Evolutionary conservation across 139 green algal species (phyloP).

Genomic region (Chlamydomonas urium): DNA sequence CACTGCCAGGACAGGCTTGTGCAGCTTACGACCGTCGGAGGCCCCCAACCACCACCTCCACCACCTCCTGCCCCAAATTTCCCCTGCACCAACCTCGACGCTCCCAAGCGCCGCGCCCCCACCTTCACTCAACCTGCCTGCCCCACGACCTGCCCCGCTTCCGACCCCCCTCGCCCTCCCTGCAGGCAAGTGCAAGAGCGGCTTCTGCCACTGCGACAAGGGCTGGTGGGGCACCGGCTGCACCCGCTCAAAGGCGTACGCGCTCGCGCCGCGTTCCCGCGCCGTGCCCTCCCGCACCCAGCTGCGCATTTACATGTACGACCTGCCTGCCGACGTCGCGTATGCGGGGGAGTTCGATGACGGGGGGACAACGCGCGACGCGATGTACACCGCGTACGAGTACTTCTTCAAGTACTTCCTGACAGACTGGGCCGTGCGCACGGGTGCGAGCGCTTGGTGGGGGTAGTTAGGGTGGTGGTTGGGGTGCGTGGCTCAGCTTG

Average conservation of each 20-base stretch:
- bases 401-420: conserved; percentile 24
- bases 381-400: conserved; percentile 25
- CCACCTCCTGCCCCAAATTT: no score
- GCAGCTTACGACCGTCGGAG: no score
- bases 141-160: no score
- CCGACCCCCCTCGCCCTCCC: no score
- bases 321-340: conserved; percentile 23
- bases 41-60: no score
- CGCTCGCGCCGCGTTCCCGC: neutral
- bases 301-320: conserved; percentile 34
- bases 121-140: no score
- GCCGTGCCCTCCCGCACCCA: neutral
- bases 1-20: no score
- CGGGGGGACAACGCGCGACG: conserved; percentile 1
- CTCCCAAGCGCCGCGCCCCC: no score
- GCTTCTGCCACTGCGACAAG: conserved; percentile 31
- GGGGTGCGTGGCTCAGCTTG: neutral
- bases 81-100: no score
- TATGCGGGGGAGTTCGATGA: conserved; percentile 21
- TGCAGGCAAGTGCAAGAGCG: conserved; percentile 18
- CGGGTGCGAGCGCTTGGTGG: neutral
- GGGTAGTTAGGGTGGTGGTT: neutral
- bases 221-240: conserved; percentile 24
- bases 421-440: neutral
- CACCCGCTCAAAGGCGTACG: conserved; percentile 12